Evolutionary conservation across 768 basidiomycete genomes (phyloP).

Genomic region (Mycena olivaceomarginata): DNA sequence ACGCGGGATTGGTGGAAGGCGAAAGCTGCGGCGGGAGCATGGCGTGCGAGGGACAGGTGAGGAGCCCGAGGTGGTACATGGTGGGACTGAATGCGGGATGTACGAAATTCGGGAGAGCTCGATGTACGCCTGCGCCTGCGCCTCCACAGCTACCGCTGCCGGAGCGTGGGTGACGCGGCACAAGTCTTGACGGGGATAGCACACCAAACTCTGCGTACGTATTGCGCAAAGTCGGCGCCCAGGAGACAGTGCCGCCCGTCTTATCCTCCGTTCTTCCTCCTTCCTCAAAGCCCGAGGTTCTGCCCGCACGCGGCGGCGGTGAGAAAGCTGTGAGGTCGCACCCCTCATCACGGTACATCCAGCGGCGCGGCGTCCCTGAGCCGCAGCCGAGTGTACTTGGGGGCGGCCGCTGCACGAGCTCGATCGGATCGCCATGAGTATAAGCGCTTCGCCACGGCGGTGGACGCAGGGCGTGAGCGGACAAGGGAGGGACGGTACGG

Average conservation of each 20-base stretch:
- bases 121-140: background rate
- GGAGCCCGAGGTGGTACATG: background rate
- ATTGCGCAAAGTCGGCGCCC: conserved; percentile 2
- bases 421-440: background rate
- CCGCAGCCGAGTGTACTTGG: conserved; percentile 9
- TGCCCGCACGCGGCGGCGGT: background rate
- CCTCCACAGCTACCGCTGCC: background rate
- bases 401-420: background rate
- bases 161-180: background rate
- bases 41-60: too few species aligned
- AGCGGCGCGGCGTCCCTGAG: conserved; percentile 9
- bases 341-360: conserved; percentile 16
- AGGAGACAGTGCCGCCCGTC: background rate
- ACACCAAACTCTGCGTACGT: conserved; percentile 6
- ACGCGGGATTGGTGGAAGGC: too few species aligned
- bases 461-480: too few species aligned
- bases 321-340: conserved; percentile 5
- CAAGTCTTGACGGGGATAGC: conserved; percentile 1
- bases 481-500: background rate
- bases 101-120: background rate
- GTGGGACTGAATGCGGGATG: background rate
- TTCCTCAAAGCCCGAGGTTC: background rate
- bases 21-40: too few species aligned
- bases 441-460: conserved; percentile 15
- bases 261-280: too few species aligned